Conservation (phyloP, 2,329 filamentous ascomycete species). For the Metarhizium humberi region DNA sequence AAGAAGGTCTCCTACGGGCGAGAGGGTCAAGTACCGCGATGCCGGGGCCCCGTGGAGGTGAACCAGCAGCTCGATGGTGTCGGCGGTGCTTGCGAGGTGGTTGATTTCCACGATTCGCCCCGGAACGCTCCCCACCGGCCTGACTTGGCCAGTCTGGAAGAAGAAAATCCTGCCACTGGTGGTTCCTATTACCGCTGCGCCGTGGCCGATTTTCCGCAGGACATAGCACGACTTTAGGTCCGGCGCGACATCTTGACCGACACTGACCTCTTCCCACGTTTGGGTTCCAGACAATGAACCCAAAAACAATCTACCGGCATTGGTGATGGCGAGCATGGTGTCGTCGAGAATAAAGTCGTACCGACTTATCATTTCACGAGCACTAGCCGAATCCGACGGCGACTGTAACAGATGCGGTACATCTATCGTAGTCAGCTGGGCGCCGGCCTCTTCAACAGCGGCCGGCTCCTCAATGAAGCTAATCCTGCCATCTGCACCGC, state of each 20-base stretch:
- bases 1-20: constrained; percentile 17
- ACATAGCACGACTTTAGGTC: constrained; percentile 39
- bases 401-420: constrained; percentile 22
- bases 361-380: constrained; percentile 41
- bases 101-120: constrained; percentile 45
- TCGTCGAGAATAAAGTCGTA: constrained; percentile 53
- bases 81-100: constrained; percentile 19
- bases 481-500: constrained; percentile 74
- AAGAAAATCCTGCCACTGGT: constrained; percentile 38
- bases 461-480: constrained; percentile 29
- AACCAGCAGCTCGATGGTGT: constrained; percentile 28
- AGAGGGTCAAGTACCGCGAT: constrained; percentile 32
- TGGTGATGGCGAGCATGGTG: constrained; percentile 47
- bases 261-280: constrained; percentile 33
- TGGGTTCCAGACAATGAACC: constrained; percentile 24
- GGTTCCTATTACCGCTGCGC: constrained; percentile 38
- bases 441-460: not conserved
- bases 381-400: constrained; percentile 7
- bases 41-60: constrained; percentile 36
- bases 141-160: constrained; percentile 19
- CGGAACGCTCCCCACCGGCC: constrained; percentile 16
- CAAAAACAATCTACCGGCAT: constrained; percentile 48
- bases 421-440: constrained; percentile 16
- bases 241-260: constrained; percentile 20
- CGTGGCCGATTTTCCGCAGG: constrained; percentile 28